Evolutionary conservation across 163 green algal species (phyloP), one percentile per base, ranked within the genome.

Genomic region (Trebouxiophyceae sp.): DNA sequence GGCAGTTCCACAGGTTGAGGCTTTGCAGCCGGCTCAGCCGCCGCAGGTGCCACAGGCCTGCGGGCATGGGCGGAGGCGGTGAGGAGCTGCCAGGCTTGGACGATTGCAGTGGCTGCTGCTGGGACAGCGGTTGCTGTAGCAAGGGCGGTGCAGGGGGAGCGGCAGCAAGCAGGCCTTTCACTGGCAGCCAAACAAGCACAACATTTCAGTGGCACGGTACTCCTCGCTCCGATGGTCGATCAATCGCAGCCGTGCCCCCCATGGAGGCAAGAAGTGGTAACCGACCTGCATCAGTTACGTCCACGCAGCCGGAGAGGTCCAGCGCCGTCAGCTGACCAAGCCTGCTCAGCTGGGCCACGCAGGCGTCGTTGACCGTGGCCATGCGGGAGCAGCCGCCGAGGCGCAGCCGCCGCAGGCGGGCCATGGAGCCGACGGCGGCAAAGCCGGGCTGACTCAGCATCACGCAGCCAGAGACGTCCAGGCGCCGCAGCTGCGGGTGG

Each of bases 1-100:
- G 57, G 65, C 74, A 82, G 33, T 85, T 85, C 78, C 78, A 81
- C 33, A 82, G 54, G 20, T 54, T 65, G 31, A 83, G 64, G 28
- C 3, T 29, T 16, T 55, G 56, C 19, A 83, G 64, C 26, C 30
- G 24, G 23, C 2, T 57, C 54, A 82, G 71, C 1, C 31, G 12
- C 20, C 46, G 27, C 0, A 81, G 32, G 45, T 60, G 31, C 6
- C 30, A 12, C 33, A 80, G 26, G 26, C 66, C 78, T 71, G 61
- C 60, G 54, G 33, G n/a, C n/a, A n/a, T n/a, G n/a, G n/a, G n/a
- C n/a, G n/a, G n/a, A n/a, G n/a, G n/a, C n/a, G n/a, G n/a, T n/a
- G n/a, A n/a, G n/a, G n/a, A n/a, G n/a, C n/a, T n/a, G n/a, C n/a
- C n/a, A n/a, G n/a, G n/a, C n/a, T n/a, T 57, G 12, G 12, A 57